phyloP scores from a whole-genome alignment of 2,329 filamentous ascomycete species.

The Endoconidiophora polonica region DNA sequence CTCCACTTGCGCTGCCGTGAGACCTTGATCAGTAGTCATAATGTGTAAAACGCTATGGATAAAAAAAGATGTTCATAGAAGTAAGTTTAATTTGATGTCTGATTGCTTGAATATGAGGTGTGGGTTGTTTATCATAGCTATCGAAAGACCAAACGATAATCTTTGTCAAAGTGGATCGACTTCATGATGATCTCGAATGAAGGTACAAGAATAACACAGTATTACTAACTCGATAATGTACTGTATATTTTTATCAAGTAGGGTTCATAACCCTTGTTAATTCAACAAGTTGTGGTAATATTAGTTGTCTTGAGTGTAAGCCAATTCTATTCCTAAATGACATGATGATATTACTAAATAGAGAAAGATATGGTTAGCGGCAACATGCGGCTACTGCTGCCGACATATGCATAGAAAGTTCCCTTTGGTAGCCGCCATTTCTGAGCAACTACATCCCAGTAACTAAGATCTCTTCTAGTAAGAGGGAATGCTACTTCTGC shows the following conservation, averaged over 20 bases:
- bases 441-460: slow-evolving; percentile 46
- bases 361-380: slow-evolving; percentile 24
- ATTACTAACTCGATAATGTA: too few relatives aligned
- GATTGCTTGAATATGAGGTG: neutral
- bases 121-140: neutral
- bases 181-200: too few relatives aligned
- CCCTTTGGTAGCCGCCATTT: slow-evolving; percentile 39
- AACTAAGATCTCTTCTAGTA: slow-evolving; percentile 46
- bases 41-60: neutral
- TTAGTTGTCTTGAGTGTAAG: too few relatives aligned
- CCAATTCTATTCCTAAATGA: too few relatives aligned
- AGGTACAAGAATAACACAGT: too few relatives aligned
- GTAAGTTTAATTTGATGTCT: neutral
- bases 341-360: slow-evolving; percentile 17
- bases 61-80: neutral
- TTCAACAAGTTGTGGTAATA: too few relatives aligned
- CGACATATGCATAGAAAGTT: slow-evolving; percentile 28
- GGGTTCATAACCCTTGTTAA: too few relatives aligned
- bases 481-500: slow-evolving; percentile 33
- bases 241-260: too few relatives aligned
- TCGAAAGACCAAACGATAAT: too few relatives aligned
- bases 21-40: slow-evolving; percentile 26
- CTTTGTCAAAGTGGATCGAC: too few relatives aligned
- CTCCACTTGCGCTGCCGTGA: slow-evolving; percentile 53
- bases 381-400: slow-evolving; percentile 30